phyloP scores from a whole-genome alignment of 2,329 filamentous ascomycete genomes.

The Neopestalotiopsis clavispora region DNA sequence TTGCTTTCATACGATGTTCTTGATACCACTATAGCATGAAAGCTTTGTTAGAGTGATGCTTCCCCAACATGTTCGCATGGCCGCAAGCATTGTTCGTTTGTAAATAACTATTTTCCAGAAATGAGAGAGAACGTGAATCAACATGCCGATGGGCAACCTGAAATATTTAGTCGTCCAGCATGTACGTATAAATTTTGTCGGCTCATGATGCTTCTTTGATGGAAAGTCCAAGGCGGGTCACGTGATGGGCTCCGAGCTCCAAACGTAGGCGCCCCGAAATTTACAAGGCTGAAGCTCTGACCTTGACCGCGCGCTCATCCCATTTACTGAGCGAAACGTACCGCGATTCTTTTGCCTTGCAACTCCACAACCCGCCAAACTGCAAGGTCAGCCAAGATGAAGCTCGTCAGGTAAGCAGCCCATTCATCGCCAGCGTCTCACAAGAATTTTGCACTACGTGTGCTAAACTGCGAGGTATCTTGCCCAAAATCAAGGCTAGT shows the following conservation, averaged over 20 bases:
- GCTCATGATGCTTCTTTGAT: neutral
- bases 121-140: neutral
- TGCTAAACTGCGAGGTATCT: conserved; percentile 43
- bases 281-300: conserved; percentile 18
- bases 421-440: conserved; percentile 19
- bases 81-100: neutral
- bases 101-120: neutral
- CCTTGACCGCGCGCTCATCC: conserved; percentile 21
- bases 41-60: neutral
- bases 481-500: conserved; percentile 27
- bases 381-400: conserved; percentile 67
- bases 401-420: conserved; percentile 86
- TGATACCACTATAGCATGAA: conserved; percentile 15
- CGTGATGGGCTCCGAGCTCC: conserved; percentile 7
- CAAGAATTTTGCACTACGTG: conserved; percentile 42
- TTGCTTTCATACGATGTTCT: neutral
- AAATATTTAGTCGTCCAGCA: too few relatives aligned
- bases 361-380: neutral
- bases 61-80: neutral
- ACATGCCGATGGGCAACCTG: neutral
- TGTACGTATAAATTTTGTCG: neutral
- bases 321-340: conserved; percentile 11
- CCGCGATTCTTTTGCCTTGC: conserved; percentile 4
- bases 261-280: conserved; percentile 8
- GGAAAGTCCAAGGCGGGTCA: conserved; percentile 4